phyloP scores from a whole-genome alignment of 257 asterid species.

The Solanum microdontum region DNA sequence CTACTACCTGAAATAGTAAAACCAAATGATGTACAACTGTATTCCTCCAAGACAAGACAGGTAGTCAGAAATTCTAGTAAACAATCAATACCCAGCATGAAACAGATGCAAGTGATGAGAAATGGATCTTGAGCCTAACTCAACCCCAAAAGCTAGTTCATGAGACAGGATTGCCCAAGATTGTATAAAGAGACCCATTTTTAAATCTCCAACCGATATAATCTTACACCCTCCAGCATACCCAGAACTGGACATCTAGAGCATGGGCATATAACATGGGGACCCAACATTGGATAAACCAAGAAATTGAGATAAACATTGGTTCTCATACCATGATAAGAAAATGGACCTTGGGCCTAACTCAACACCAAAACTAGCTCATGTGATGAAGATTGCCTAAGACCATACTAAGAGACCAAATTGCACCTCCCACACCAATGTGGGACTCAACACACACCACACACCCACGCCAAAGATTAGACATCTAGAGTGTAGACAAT shows the following conservation, averaged over 20 bases:
- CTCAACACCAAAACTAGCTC: background rate
- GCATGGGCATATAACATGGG: background rate
- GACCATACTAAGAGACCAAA: background rate
- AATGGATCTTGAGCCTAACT: background rate
- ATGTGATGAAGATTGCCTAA: background rate
- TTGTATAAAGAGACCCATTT: background rate
- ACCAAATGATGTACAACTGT: background rate
- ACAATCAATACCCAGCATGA: background rate
- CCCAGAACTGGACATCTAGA: background rate
- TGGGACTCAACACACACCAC: background rate
- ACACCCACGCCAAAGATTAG: background rate
- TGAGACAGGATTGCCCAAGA: background rate
- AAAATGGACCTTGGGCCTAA: background rate
- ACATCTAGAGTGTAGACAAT: background rate
- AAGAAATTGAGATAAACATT: background rate
- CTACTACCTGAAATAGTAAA: constrained; percentile 38
- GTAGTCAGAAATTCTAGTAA: background rate
- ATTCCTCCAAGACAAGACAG: background rate
- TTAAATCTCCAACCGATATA: background rate
- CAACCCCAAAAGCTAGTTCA: background rate
- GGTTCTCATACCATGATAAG: background rate
- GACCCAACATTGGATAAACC: background rate
- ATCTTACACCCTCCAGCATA: background rate
- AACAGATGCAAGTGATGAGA: background rate
- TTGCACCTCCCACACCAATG: background rate